phyloP scores from a whole-genome alignment of 2,329 filamentous ascomycete species.

The Stachybotrys echinatus region DNA sequence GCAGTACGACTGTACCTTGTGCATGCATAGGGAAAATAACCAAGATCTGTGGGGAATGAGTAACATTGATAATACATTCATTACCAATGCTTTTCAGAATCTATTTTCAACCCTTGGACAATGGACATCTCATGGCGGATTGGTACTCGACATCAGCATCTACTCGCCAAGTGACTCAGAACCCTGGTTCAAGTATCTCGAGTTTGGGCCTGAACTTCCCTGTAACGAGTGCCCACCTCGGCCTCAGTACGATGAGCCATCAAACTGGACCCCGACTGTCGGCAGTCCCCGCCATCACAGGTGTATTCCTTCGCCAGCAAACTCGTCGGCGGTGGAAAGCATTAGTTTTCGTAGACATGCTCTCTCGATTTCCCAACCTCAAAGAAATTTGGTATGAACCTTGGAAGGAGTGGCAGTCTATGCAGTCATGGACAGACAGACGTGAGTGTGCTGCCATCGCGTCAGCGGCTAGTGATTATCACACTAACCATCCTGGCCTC shows the following conservation, averaged over 20 bases:
- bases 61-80: conserved; percentile 16
- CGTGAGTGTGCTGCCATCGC: conserved; percentile 18
- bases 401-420: conserved; percentile 24
- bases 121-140: conserved; percentile 24
- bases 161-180: conserved; percentile 29
- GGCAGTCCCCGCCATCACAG: conserved; percentile 22
- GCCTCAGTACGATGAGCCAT: conserved; percentile 18
- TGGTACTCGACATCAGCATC: conserved; percentile 30
- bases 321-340: conserved; percentile 29
- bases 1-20: conserved; percentile 15
- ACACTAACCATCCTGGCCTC: conserved; percentile 7
- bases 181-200: conserved; percentile 30
- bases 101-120: conserved; percentile 23
- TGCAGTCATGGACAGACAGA: conserved; percentile 18
- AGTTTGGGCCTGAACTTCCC: conserved; percentile 13
- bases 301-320: conserved; percentile 30
- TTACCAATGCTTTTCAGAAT: conserved; percentile 20
- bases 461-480: conserved; percentile 1
- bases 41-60: conserved; percentile 10
- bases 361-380: conserved; percentile 26
- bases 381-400: conserved; percentile 32
- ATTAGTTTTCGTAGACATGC: conserved; percentile 21
- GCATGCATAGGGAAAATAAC: conserved; percentile 4
- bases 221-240: conserved; percentile 4
- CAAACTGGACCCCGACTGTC: conserved; percentile 25